Evolutionary conservation across 192 early-diverging fungal genomes (phyloP).

Genomic region (Podila minutissima): DNA sequence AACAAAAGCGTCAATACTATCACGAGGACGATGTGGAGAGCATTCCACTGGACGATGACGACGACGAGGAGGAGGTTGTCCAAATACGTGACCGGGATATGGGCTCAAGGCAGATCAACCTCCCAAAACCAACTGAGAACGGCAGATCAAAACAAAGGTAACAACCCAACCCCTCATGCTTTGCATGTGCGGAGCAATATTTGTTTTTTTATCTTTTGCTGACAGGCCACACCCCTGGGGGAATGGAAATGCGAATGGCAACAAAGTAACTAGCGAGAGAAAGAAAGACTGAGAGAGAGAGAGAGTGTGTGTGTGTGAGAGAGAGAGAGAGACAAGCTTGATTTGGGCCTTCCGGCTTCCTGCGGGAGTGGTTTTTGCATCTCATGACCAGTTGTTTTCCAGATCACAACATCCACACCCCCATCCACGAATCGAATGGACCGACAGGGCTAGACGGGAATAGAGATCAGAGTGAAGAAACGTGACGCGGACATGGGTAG

Average conservation of each 20-base stretch:
- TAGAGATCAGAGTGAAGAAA: too few species aligned
- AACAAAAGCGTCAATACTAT: neutral
- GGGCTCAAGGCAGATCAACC: slow-evolving; percentile 15
- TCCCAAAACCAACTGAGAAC: slow-evolving; percentile 13
- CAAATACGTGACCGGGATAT: slow-evolving; percentile 32
- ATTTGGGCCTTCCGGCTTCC: too few species aligned
- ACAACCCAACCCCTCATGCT: neutral
- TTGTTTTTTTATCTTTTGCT: too few species aligned
- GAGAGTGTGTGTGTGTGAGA: too few species aligned
- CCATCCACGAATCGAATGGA: neutral
- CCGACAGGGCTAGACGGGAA: neutral
- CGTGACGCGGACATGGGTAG: too few species aligned
- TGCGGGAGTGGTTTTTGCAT: slow-evolving; percentile 1
- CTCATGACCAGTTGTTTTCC: neutral
- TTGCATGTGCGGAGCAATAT: neutral
- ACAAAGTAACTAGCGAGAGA: neutral
- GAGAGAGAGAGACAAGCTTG: neutral
- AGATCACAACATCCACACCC: neutral
- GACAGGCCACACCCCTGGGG: too few species aligned
- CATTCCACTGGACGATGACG: slow-evolving; percentile 25
- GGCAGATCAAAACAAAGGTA: slow-evolving; percentile 39
- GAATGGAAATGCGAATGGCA: neutral
- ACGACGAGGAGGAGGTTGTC: slow-evolving; percentile 6
- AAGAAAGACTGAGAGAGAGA: neutral
- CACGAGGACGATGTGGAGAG: slow-evolving; percentile 15